A percentile compares a stretch with the other conserved stretches of the same genome.
phyloP scores from a whole-genome alignment of 2,329 filamentous ascomycete species.

The Kalaharituber pfeilii region DNA sequence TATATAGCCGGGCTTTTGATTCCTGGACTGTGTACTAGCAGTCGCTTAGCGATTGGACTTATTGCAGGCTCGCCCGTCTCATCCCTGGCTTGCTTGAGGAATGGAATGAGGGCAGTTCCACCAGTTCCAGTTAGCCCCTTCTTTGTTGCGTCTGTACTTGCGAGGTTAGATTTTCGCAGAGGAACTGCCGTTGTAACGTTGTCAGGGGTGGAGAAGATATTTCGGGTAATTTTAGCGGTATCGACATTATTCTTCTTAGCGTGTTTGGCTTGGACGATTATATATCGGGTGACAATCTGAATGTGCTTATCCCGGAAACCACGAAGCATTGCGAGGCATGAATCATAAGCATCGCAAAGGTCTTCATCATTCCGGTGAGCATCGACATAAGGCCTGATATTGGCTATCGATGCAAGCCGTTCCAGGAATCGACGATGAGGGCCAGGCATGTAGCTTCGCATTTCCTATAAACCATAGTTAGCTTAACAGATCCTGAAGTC shows the following conservation, averaged over 20 bases:
- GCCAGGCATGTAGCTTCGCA: constrained; percentile 94
- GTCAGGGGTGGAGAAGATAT: background rate
- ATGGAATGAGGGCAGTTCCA: constrained; percentile 83
- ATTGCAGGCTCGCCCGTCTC: constrained; percentile 90
- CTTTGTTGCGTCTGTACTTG: constrained; percentile 13
- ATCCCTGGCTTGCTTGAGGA: constrained; percentile 88
- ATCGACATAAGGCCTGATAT: constrained; percentile 61
- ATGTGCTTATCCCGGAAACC: constrained; percentile 85
- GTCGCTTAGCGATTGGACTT: constrained; percentile 25
- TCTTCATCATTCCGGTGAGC: constrained; percentile 40
- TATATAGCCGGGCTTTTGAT: background rate
- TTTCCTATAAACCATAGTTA: constrained; percentile 36
- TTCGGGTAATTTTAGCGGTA: background rate
- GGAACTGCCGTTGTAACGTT: background rate
- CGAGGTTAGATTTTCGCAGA: constrained; percentile 6
- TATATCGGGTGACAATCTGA: constrained; percentile 87
- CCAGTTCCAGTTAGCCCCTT: constrained; percentile 65
- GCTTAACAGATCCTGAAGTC: background rate
- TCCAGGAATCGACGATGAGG: constrained; percentile 76
- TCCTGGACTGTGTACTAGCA: background rate
- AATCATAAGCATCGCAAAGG: constrained; percentile 70
- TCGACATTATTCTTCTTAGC: constrained; percentile 17
- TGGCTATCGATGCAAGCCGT: constrained; percentile 61
- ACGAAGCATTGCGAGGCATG: constrained; percentile 64
- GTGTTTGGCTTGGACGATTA: constrained; percentile 61